Evolutionary conservation across 139 green algal genomes (phyloP).

Genomic region (Gonium pectorale): DNA sequence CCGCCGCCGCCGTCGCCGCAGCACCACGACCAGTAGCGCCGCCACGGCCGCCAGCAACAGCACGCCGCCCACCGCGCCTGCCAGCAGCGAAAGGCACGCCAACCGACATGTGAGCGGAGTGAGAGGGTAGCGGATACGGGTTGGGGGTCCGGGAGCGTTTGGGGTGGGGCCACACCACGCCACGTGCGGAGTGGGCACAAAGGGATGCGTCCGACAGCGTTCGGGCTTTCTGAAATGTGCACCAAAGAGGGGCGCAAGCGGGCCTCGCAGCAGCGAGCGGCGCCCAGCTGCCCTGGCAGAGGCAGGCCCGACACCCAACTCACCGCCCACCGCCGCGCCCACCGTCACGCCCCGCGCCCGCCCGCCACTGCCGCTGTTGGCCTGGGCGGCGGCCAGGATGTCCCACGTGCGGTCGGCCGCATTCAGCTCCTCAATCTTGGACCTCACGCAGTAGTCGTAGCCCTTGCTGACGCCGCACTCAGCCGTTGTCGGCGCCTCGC

Average conservation of each 20-base stretch:
- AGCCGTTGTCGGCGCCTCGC: not conserved
- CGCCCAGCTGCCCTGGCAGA: not conserved
- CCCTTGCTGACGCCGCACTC: not conserved
- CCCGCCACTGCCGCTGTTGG: not conserved
- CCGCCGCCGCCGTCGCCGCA: too few relatives aligned
- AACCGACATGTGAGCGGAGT: too few relatives aligned
- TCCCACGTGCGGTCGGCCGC: not conserved
- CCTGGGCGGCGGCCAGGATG: not conserved
- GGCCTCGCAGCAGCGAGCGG: not conserved
- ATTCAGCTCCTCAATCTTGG: not conserved
- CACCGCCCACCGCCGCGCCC: not conserved
- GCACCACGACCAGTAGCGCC: too few relatives aligned
- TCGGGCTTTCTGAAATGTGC: not conserved
- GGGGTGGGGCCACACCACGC: not conserved
- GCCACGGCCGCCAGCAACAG: too few relatives aligned
- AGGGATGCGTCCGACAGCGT: not conserved
- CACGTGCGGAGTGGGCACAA: not conserved
- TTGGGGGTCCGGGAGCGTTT: not conserved
- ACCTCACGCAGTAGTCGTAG: slow-evolving; percentile 5
- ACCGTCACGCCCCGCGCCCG: not conserved
- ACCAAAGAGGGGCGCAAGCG: not conserved
- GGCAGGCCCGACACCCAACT: not conserved
- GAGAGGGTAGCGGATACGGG: too few relatives aligned
- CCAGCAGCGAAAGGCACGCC: too few relatives aligned
- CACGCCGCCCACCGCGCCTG: too few relatives aligned